These are phyloP conservation scores for Thermomucor indicae-seudaticae DNA, from an alignment of 371 early-diverging fungal species.

Conservation along the genomic window DNA sequence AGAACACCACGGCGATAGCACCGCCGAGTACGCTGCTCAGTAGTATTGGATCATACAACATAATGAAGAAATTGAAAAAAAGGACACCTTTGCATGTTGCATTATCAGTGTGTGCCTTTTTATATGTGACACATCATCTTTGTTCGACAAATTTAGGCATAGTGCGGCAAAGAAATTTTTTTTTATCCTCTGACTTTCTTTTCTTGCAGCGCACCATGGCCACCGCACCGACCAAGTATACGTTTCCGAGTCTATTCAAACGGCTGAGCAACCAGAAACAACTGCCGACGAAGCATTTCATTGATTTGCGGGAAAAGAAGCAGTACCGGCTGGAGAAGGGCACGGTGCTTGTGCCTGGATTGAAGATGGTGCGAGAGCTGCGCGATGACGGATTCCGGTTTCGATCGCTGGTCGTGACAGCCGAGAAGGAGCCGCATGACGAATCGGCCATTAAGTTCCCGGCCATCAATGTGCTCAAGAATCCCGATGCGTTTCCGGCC, in stretches of 20 bases:
- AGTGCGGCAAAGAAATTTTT: no score
- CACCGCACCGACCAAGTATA: slow-evolving; percentile 11
- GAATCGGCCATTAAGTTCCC: slow-evolving; percentile 31
- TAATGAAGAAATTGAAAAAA: no score
- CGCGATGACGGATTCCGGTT: slow-evolving; percentile 22
- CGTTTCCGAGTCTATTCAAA: slow-evolving; percentile 22
- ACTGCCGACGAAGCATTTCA: slow-evolving; percentile 21
- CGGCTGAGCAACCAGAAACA: slow-evolving; percentile 21
- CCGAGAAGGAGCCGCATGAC: slow-evolving; percentile 18
- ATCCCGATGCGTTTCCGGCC: slow-evolving; percentile 33
- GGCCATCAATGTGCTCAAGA: slow-evolving; percentile 19
- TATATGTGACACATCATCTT: no score
- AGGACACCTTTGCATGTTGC: no score
- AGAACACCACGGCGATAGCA: no score
- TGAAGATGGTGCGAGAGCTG: slow-evolving; percentile 29
- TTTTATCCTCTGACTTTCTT: no score
- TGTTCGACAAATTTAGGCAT: no score
- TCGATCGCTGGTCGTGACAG: slow-evolving; percentile 33
- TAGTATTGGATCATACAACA: neutral
- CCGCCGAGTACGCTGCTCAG: neutral
- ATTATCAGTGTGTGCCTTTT: no score
- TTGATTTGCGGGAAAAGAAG: slow-evolving; percentile 30
- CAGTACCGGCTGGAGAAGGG: slow-evolving; percentile 25
- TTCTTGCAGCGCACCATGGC: no score
- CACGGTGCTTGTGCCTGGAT: slow-evolving; percentile 33